These are phyloP conservation scores for Isochrysis galbana DNA, from an alignment of 78 protist species.

Conservation along the genomic window DNA sequence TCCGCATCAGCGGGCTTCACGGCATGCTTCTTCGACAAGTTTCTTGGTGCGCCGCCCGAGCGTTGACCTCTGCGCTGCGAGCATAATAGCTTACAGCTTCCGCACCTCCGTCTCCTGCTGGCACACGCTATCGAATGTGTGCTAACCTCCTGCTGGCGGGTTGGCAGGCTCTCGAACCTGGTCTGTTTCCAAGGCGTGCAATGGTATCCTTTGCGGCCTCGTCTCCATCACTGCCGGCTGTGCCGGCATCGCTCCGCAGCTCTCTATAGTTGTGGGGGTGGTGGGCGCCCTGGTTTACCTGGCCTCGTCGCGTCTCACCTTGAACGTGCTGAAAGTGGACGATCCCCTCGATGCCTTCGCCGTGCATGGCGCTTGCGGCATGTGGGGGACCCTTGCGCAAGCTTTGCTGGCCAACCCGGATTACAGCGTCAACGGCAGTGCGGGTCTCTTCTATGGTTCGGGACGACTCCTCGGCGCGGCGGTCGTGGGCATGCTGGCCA, in stretches of 20 bases:
- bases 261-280: conserved; percentile 27
- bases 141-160: background rate
- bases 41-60: no score
- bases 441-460: background rate
- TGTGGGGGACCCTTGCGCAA: conserved; percentile 39
- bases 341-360: conserved; percentile 64
- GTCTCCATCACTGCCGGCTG: conserved; percentile 50
- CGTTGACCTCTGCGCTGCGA: no score
- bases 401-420: background rate
- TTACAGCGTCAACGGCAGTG: background rate
- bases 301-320: background rate
- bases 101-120: conserved; percentile 49
- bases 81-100: no score
- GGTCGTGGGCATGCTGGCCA: background rate
- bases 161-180: background rate
- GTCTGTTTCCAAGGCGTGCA: background rate
- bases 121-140: background rate
- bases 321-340: conserved; percentile 23
- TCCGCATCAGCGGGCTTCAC: conserved; percentile 9
- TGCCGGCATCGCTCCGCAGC: conserved; percentile 21
- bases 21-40: background rate
- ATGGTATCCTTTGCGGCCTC: conserved; percentile 50
- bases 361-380: conserved; percentile 55
- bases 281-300: conserved; percentile 15
- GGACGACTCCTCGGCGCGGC: background rate